These are phyloP conservation scores for Saturnispora saitoi DNA, from an alignment of 805 yeast genomes.

Conservation along the genomic window DNA sequence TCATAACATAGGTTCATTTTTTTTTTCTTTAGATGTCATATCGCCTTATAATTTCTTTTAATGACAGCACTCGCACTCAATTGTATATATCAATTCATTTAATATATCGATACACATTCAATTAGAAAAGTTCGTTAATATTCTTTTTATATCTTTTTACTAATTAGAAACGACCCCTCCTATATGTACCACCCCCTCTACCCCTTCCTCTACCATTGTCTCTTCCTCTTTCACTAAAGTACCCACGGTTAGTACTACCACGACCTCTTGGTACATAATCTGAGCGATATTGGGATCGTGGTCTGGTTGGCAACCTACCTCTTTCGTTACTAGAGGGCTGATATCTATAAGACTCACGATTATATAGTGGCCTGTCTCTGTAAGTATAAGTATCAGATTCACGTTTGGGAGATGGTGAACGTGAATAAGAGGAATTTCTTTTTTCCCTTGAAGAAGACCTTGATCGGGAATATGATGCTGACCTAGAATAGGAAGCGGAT, in stretches of 20 bases:
- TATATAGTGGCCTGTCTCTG: neutral
- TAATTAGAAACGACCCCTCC: neutral
- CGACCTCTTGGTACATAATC: constrained; percentile 1
- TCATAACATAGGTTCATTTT: neutral
- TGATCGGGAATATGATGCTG: constrained; percentile 14
- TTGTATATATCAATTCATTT: neutral
- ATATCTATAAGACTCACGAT: neutral
- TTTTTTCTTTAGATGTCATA: no score
- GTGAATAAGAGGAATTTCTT: constrained; percentile 10
- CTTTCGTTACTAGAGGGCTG: neutral
- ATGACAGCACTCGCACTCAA: neutral
- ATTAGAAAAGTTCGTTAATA: neutral
- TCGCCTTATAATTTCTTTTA: neutral
- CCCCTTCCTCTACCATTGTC: neutral
- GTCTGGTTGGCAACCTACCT: neutral
- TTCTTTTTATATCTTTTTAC: neutral
- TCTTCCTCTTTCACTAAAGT: neutral
- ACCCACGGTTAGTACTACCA: constrained; percentile 3
- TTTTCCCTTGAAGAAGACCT: neutral
- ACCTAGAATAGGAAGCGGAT: constrained; percentile 8
- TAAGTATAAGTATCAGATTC: neutral
- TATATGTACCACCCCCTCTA: neutral
- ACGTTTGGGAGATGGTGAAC: constrained; percentile 11
- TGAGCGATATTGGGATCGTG: neutral
- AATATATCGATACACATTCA: neutral